A percentile compares a stretch with the other conserved stretches of the same genome.
Conservation (phyloP, 352 stramenopile species). For the Globisporangium nodosum region DNA sequence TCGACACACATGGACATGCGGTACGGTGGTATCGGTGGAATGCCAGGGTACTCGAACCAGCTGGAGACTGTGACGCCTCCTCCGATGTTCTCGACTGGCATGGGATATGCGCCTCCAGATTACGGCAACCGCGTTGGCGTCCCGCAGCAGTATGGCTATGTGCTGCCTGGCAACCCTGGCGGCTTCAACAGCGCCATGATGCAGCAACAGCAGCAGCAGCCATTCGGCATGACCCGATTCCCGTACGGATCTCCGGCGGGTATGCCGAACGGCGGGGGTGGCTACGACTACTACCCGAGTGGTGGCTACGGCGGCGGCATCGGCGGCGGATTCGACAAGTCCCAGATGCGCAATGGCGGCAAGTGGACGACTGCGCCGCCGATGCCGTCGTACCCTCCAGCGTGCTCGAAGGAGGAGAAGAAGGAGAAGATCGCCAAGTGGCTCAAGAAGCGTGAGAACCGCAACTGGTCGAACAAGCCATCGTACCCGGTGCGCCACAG, state of each 20-base stretch:
- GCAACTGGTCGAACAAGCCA: slow-evolving; percentile 83
- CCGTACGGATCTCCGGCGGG: slow-evolving; percentile 27
- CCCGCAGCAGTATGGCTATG: slow-evolving; percentile 18
- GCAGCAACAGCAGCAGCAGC: slow-evolving; percentile 29
- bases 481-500: slow-evolving; percentile 80
- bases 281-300: slow-evolving; percentile 51
- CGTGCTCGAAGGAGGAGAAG: slow-evolving; percentile 80
- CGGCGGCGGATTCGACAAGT: slow-evolving; percentile 45
- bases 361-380: slow-evolving; percentile 68
- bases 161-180: slow-evolving; percentile 7
- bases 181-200: slow-evolving; percentile 18
- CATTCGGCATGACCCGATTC: slow-evolving; percentile 39
- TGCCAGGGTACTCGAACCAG: slow-evolving; percentile 14
- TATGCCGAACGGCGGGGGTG: slow-evolving; percentile 6
- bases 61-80: slow-evolving; percentile 12
- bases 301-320: slow-evolving; percentile 1
- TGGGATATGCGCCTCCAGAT: slow-evolving; percentile 28
- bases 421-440: slow-evolving; percentile 81
- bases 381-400: slow-evolving; percentile 69
- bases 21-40: not conserved
- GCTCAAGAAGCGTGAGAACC: slow-evolving; percentile 80
- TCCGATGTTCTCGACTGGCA: slow-evolving; percentile 20
- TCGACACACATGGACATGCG: slow-evolving; percentile 12
- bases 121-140: slow-evolving; percentile 22
- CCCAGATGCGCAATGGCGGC: slow-evolving; percentile 35